phyloP scores from a whole-genome alignment of 352 stramenopile genomes.

The Elongisporangium prolatum region DNA sequence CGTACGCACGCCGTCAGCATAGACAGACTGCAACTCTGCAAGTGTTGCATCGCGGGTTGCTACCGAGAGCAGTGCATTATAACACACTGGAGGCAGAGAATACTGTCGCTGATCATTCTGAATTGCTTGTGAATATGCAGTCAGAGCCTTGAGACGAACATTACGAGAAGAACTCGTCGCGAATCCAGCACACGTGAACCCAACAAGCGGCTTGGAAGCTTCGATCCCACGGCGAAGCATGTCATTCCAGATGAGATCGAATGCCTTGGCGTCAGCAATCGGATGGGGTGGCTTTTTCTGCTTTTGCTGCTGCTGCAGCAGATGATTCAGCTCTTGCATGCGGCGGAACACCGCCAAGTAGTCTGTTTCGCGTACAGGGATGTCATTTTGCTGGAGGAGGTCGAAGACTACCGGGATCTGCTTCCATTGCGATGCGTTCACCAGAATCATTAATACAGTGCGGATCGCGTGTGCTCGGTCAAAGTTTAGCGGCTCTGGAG shows the following conservation, averaged over 20 bases:
- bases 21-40: constrained; percentile 16
- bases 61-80: constrained; percentile 14
- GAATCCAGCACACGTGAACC: not conserved
- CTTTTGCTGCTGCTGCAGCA: not conserved
- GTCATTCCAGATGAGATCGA: constrained; percentile 35
- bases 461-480: constrained; percentile 13
- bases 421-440: constrained; percentile 21
- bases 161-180: not conserved
- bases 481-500: constrained; percentile 13
- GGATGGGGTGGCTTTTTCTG: not conserved
- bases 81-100: constrained; percentile 13
- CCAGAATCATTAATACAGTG: constrained; percentile 25
- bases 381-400: constrained; percentile 19
- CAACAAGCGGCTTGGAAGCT: constrained; percentile 29
- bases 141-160: not conserved
- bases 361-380: constrained; percentile 24
- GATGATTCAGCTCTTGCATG: constrained; percentile 30
- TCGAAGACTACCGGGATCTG: constrained; percentile 32
- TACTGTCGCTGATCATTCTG: constrained; percentile 13
- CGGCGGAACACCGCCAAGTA: constrained; percentile 33
- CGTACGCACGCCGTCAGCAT: constrained; percentile 15
- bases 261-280: constrained; percentile 14
- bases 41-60: constrained; percentile 7
- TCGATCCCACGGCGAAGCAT: constrained; percentile 29
- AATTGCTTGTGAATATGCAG: constrained; percentile 8